Evolutionary conservation across 2,329 filamentous ascomycete species (phyloP).

Genomic region (Colletotrichum nymphaeae): DNA sequence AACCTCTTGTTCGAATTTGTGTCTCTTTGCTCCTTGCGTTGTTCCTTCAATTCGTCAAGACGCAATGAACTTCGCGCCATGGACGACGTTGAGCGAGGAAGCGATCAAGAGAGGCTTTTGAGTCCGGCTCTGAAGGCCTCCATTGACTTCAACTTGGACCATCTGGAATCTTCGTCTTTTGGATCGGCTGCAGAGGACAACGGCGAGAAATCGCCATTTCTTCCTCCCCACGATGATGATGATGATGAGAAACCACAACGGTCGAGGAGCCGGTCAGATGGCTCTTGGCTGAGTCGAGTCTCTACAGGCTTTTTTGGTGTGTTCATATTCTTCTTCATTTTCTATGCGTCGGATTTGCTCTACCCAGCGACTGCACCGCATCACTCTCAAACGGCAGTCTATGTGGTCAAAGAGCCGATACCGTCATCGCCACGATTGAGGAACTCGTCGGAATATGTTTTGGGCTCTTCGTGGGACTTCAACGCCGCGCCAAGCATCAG

Average conservation of each 20-base stretch:
- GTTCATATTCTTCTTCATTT: conserved; percentile 8
- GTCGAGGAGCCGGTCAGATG: background rate
- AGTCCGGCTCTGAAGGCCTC: background rate
- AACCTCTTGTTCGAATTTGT: background rate
- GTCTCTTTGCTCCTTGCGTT: background rate
- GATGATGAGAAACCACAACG: background rate
- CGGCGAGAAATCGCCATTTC: conserved; percentile 28
- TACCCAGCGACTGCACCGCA: background rate
- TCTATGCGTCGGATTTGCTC: background rate
- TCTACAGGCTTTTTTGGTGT: background rate
- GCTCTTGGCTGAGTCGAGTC: background rate
- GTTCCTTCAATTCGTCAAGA: background rate
- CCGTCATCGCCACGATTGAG: conserved; percentile 41
- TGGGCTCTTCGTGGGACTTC: conserved; percentile 68
- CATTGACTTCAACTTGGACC: background rate
- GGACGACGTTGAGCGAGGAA: conserved; percentile 15
- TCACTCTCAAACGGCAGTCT: background rate
- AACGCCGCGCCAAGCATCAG: conserved; percentile 60
- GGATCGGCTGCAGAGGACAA: background rate
- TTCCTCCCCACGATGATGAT: background rate
- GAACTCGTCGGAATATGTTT: conserved; percentile 62
- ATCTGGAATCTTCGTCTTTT: background rate
- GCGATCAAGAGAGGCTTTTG: background rate
- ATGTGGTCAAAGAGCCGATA: background rate
- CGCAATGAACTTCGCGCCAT: background rate